Evolutionary conservation across 257 asterid species (phyloP).

Genomic region (Solanum sejunctum): DNA sequence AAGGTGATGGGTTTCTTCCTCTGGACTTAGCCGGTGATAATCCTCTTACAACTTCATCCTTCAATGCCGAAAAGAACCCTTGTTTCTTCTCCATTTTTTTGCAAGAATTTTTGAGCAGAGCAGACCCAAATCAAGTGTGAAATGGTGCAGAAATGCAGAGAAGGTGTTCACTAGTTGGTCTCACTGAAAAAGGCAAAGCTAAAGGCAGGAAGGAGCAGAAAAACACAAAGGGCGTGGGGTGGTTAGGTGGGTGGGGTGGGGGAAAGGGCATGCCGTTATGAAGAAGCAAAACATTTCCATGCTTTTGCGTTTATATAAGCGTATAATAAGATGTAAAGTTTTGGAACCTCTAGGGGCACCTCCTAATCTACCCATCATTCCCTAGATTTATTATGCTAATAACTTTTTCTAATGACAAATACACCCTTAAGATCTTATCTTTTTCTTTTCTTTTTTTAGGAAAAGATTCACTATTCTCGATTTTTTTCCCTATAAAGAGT

Average conservation of each 20-base stretch:
- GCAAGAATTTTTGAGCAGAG: constrained; percentile 3
- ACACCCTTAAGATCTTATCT: background rate
- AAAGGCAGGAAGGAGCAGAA: background rate
- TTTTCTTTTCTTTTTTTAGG: background rate
- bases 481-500: background rate
- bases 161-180: background rate
- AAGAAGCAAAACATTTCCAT: constrained; percentile 13
- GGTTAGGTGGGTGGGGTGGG: background rate
- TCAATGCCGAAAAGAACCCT: constrained; percentile 55
- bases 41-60: constrained; percentile 60
- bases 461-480: background rate
- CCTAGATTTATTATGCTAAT: background rate
- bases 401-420: background rate
- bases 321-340: background rate
- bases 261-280: constrained; percentile 13
- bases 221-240: background rate
- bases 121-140: background rate
- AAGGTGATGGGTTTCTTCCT: constrained; percentile 49
- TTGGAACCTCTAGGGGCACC: constrained; percentile 2
- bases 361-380: background rate
- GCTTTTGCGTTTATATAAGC: background rate
- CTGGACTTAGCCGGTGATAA: constrained; percentile 54
- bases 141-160: background rate
- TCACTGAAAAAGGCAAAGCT: background rate
- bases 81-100: constrained; percentile 50